phyloP scores from a whole-genome alignment of 345 rosid species.

The Hibiscus tridactylites region DNA sequence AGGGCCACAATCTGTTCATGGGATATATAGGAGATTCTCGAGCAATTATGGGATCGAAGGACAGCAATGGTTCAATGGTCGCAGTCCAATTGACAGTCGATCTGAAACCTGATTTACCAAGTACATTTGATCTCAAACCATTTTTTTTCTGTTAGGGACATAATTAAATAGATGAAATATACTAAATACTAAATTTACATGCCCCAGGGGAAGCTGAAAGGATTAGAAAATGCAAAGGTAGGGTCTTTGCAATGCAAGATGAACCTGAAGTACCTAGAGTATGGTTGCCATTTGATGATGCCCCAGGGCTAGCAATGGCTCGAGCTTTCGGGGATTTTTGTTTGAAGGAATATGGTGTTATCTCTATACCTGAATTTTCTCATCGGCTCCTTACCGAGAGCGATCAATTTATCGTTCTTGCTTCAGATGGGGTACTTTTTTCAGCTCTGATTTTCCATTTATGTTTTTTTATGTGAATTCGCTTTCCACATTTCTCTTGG shows the following conservation, averaged over 20 bases:
- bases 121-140: constrained; percentile 33
- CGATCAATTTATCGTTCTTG: constrained; percentile 94
- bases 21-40: constrained; percentile 98
- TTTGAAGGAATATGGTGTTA: constrained; percentile 96
- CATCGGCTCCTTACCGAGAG: constrained; percentile 70
- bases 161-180: neutral
- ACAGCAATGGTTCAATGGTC: constrained; percentile 61
- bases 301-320: constrained; percentile 99
- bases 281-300: constrained; percentile 98
- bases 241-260: constrained; percentile 97
- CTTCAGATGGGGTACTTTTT: constrained; percentile 88
- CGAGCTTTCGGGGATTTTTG: constrained; percentile 99
- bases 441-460: neutral
- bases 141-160: neutral
- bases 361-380: constrained; percentile 87
- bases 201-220: constrained; percentile 88
- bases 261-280: constrained; percentile 98
- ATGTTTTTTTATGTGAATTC: neutral
- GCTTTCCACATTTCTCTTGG: neutral
- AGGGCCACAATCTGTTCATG: constrained; percentile 92
- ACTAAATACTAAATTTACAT: constrained; percentile 9
- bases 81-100: constrained; percentile 93
- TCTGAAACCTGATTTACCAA: constrained; percentile 96
- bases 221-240: constrained; percentile 88
- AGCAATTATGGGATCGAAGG: constrained; percentile 90